These are phyloP conservation scores for Phialocephala sp. DNA, from an alignment of 2,329 filamentous ascomycete species.

Conservation along the genomic window DNA sequence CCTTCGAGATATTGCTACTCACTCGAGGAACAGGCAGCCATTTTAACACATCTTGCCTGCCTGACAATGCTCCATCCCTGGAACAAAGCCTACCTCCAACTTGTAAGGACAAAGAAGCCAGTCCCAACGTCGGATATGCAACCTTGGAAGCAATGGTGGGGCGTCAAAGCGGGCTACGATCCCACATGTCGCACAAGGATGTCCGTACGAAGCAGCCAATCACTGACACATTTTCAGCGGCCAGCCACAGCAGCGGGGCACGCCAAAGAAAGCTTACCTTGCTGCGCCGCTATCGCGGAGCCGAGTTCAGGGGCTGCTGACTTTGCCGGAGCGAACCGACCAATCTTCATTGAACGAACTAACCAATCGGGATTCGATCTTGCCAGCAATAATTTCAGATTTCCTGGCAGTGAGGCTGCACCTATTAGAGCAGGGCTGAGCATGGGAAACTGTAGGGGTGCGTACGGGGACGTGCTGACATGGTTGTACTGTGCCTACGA, in stretches of 20 bases:
- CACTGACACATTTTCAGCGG: not conserved
- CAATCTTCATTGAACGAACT: slow-evolving; percentile 1
- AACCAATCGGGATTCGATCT: not conserved
- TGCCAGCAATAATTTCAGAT: not conserved
- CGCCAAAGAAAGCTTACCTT: not conserved
- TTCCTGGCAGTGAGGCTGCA: not conserved
- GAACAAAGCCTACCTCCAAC: not conserved
- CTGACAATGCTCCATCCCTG: not conserved
- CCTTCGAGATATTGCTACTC: not conserved
- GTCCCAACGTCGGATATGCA: not conserved
- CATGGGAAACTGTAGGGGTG: not conserved
- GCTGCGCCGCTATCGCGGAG: not conserved
- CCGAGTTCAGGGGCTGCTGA: not conserved
- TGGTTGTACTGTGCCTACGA: not conserved
- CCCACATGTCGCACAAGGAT: not conserved
- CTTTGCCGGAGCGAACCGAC: not conserved
- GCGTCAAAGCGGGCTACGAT: not conserved
- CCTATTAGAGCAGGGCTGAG: not conserved
- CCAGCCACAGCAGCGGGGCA: not conserved
- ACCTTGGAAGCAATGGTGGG: not conserved
- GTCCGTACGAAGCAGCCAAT: slow-evolving; percentile 11
- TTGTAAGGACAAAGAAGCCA: not conserved
- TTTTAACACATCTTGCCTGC: not conserved
- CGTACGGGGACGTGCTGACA: not conserved
- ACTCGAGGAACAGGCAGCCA: slow-evolving; percentile 3